phyloP scores from a whole-genome alignment of 2,329 filamentous ascomycete species.

The Albifimbria verrucaria region DNA sequence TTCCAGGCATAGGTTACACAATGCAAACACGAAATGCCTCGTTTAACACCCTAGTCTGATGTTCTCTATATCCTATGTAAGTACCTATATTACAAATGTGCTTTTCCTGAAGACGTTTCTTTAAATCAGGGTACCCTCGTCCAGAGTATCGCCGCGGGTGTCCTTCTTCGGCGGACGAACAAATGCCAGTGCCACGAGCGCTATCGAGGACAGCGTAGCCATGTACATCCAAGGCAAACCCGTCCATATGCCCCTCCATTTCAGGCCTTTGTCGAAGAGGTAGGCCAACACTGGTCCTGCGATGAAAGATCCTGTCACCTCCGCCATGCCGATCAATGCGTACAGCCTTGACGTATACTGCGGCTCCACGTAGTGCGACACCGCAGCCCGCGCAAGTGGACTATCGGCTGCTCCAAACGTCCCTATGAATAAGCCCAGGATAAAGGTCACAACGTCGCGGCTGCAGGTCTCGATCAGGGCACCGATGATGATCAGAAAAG shows the following conservation, averaged over 20 bases:
- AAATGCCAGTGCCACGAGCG: slow-evolving; percentile 26
- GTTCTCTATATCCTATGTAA: too few species aligned
- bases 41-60: too few species aligned
- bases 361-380: slow-evolving; percentile 34
- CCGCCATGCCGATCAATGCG: slow-evolving; percentile 36
- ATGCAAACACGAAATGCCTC: too few species aligned
- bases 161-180: slow-evolving; percentile 29
- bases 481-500: slow-evolving; percentile 26
- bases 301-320: slow-evolving; percentile 35
- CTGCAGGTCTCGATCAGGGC: slow-evolving; percentile 32
- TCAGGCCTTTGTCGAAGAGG: slow-evolving; percentile 33
- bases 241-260: slow-evolving; percentile 30
- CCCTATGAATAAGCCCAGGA: slow-evolving; percentile 33
- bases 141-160: too few species aligned
- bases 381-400: slow-evolving; percentile 36
- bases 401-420: slow-evolving; percentile 35
- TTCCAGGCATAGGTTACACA: too few species aligned
- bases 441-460: slow-evolving; percentile 28
- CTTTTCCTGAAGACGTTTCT: too few species aligned
- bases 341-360: slow-evolving; percentile 38
- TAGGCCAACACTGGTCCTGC: slow-evolving; percentile 37
- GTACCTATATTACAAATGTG: too few species aligned
- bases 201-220: slow-evolving; percentile 22
- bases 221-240: slow-evolving; percentile 40
- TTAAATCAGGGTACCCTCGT: too few species aligned